Evolutionary conservation across 192 early-diverging fungal species (phyloP), one percentile per base, ranked within the genome.

Genomic region (Backusella circina): DNA sequence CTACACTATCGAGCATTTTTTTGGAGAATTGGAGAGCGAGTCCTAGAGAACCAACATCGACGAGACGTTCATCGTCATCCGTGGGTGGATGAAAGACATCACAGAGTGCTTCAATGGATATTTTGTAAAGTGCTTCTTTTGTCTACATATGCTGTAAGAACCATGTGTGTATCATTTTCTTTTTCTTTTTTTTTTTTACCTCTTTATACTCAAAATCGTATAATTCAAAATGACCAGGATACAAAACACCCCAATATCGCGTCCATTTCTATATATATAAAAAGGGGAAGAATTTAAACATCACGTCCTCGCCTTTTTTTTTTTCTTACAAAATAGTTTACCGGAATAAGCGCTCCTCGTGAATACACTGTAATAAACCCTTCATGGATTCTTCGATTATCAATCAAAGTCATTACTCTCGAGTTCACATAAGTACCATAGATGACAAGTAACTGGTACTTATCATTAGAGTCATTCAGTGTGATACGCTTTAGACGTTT

Each of bases 201-300:
- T 82, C 80, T 57, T 77, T 77, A 51, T 77, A 74, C 39, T 82
- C 80, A 82, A 82, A 82, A 75, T 82, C 80, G 75, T 78, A 82
- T 28, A 82, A 70, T 26, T 61, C 26, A 12, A 82, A 50, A 32
- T 77, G 41, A 16, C 70, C 35, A 21, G 64, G 69, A 66, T 75
- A 64, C 16, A 82, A 36, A 37, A 67, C 67, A 2, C 76, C 76
- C 76, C 76, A 78, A 65, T 78, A 82, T 36, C 80, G 68, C 23
- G 74, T 18, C 80, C 80, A 82, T 66, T 64, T 69, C 80, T 82
- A 65, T 12, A 67, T 70, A 15, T 28, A 33, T 31, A 38, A 28
- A 57, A 18, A 51, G 31, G 15, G n/a, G n/a, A n/a, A n/a, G n/a
- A n/a, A n/a, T n/a, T n/a, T 23, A 36, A 38, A 9, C 4, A 44